Conservation (phyloP, 495 filamentous ascomycete genomes). For the Cairneyella variabilis region DNA sequence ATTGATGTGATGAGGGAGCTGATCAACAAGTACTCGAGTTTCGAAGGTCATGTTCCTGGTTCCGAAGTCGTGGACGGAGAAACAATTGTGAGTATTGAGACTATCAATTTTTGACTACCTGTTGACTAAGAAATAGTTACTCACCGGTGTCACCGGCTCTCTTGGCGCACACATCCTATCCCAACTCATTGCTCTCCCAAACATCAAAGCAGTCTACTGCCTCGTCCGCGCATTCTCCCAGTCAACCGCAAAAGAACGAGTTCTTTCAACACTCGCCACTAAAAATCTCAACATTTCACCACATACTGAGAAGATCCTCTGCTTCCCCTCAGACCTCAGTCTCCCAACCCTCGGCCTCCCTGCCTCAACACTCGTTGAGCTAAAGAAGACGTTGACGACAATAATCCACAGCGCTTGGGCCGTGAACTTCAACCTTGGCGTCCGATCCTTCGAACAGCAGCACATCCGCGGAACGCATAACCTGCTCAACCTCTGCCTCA, state of each 20-base stretch:
- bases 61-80: slow-evolving; percentile 45
- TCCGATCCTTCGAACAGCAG: slow-evolving; percentile 37
- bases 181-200: slow-evolving; percentile 31
- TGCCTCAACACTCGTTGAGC: slow-evolving; percentile 28
- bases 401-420: slow-evolving; percentile 59
- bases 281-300: slow-evolving; percentile 10
- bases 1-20: slow-evolving; percentile 32
- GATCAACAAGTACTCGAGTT: slow-evolving; percentile 32
- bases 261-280: slow-evolving; percentile 8
- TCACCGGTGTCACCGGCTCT: slow-evolving; percentile 59
- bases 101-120: slow-evolving; percentile 17
- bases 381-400: slow-evolving; percentile 40
- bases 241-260: slow-evolving; percentile 16
- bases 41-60: slow-evolving; percentile 24
- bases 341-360: slow-evolving; percentile 42
- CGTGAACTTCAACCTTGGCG: slow-evolving; percentile 50
- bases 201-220: slow-evolving; percentile 47
- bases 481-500: slow-evolving; percentile 50
- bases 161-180: slow-evolving; percentile 53
- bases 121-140: slow-evolving; percentile 36
- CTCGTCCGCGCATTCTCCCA: slow-evolving; percentile 43
- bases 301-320: slow-evolving; percentile 35
- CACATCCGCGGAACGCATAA: slow-evolving; percentile 49
- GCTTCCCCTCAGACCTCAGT: slow-evolving; percentile 39
- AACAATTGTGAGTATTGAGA: slow-evolving; percentile 41